Conservation (phyloP, 169 alveolate genomes). For the Eimeria tenella region DNA sequence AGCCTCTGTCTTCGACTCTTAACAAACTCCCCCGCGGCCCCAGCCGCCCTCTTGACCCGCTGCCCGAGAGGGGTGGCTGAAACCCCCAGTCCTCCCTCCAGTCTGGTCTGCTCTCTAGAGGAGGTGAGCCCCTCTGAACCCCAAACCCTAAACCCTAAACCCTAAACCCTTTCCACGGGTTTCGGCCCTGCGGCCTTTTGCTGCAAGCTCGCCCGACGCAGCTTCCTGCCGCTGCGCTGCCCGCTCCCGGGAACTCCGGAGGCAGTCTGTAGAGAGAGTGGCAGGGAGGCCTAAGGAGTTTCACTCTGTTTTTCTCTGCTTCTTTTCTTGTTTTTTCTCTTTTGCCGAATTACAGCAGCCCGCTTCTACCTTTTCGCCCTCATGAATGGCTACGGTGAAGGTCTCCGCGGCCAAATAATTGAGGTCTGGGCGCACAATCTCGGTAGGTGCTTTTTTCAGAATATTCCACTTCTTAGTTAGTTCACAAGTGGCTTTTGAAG, state of each 20-base stretch:
- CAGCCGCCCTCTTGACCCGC: conserved; percentile 29
- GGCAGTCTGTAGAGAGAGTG: too few species aligned
- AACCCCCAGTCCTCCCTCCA: neutral
- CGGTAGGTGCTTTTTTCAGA: conserved; percentile 7
- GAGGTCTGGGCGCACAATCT: conserved; percentile 82
- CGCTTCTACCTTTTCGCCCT: conserved; percentile 35
- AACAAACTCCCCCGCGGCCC: neutral
- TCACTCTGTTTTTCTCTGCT: neutral
- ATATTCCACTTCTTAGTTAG: neutral
- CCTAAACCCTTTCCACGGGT: neutral
- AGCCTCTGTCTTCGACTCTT: neutral
- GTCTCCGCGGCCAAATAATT: conserved; percentile 63
- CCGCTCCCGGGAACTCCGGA: too few species aligned
- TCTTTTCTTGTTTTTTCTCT: conserved; percentile 4
- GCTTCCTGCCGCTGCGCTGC: too few species aligned
- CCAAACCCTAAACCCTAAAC: neutral
- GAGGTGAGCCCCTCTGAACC: neutral
- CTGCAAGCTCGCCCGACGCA: too few species aligned
- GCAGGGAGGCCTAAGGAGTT: too few species aligned
- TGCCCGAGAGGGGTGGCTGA: conserved; percentile 63
- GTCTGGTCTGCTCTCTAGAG: conserved; percentile 62
- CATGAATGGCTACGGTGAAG: conserved; percentile 80
- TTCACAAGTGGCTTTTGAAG: too few species aligned
- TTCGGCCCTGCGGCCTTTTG: too few species aligned
- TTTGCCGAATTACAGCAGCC: conserved; percentile 8